These are phyloP conservation scores for Penicillium fimorum DNA, from an alignment of 495 filamentous ascomycete species.

Conservation along the genomic window DNA sequence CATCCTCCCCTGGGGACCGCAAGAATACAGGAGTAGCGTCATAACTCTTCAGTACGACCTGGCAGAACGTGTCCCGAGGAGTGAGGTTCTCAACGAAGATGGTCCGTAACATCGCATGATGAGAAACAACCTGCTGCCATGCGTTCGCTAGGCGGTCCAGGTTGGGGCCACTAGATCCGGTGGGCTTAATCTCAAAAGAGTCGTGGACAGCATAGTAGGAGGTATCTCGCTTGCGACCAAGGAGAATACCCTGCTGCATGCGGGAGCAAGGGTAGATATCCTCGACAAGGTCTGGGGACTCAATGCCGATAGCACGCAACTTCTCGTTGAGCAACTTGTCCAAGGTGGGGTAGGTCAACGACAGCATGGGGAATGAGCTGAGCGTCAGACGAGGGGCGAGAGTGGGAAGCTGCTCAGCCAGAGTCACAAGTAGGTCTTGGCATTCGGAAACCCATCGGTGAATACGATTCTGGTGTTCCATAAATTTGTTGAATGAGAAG, in stretches of 20 bases:
- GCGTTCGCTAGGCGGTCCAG: conserved; percentile 38
- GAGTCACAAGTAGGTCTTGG: conserved; percentile 50
- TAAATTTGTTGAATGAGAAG: conserved; percentile 61
- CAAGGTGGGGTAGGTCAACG: conserved; percentile 58
- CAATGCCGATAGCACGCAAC: conserved; percentile 50
- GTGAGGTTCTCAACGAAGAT: conserved; percentile 51
- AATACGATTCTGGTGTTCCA: conserved; percentile 57
- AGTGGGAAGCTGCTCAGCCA: conserved; percentile 49
- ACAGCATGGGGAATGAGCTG: conserved; percentile 61
- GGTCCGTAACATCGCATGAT: conserved; percentile 53
- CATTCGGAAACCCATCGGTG: conserved; percentile 59
- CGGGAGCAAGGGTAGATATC: conserved; percentile 66
- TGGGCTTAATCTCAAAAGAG: conserved; percentile 56
- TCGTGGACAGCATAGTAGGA: conserved; percentile 60
- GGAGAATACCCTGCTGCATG: conserved; percentile 66
- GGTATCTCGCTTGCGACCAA: conserved; percentile 55
- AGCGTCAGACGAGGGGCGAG: conserved; percentile 54
- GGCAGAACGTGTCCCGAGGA: conserved; percentile 44
- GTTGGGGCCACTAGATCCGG: conserved; percentile 30
- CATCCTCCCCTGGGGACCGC: conserved; percentile 33
- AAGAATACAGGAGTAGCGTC: conserved; percentile 31
- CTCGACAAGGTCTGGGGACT: conserved; percentile 46
- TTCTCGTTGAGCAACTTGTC: conserved; percentile 43
- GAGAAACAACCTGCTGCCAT: conserved; percentile 49
- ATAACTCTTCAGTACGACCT: conserved; percentile 50